Evolutionary conservation across 192 early-diverging fungal genomes (phyloP).

Genomic region (Thoreauomyces humboldtii): DNA sequence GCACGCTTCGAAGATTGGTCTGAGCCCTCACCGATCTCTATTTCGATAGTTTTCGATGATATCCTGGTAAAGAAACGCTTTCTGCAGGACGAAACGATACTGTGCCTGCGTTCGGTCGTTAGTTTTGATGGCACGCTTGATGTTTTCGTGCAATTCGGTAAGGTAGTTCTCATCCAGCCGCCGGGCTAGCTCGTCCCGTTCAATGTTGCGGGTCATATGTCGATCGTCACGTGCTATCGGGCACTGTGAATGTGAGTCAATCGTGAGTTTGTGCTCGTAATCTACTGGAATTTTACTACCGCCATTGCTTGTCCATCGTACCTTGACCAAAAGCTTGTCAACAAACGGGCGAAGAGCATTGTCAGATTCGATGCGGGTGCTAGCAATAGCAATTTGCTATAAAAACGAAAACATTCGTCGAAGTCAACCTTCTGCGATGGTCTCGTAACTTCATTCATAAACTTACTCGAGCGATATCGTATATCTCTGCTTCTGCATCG

Average conservation of each 20-base stretch:
- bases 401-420: conserved; percentile 9
- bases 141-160: conserved; percentile 61
- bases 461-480: conserved; percentile 52
- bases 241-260: conserved; percentile 39
- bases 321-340: conserved; percentile 61
- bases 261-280: too few species aligned
- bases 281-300: too few species aligned
- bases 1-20: too few species aligned
- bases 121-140: conserved; percentile 69
- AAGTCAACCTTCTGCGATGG: too few species aligned
- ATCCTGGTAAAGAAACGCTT: conserved; percentile 84
- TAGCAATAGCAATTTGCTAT: conserved; percentile 45
- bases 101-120: conserved; percentile 77
- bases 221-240: conserved; percentile 42
- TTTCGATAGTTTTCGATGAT: conserved; percentile 68
- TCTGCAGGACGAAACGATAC: conserved; percentile 67
- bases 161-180: conserved; percentile 64
- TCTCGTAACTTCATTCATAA: conserved; percentile 14
- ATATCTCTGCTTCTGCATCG: conserved; percentile 80
- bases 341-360: conserved; percentile 61
- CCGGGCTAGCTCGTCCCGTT: conserved; percentile 11
- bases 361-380: conserved; percentile 27
- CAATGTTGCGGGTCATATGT: conserved; percentile 6
- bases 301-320: too few species aligned
- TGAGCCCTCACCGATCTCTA: conserved; percentile 54